Evolutionary conservation across 75 land plant species (phyloP).

Genomic region (Pseudotsuga menziesii): DNA sequence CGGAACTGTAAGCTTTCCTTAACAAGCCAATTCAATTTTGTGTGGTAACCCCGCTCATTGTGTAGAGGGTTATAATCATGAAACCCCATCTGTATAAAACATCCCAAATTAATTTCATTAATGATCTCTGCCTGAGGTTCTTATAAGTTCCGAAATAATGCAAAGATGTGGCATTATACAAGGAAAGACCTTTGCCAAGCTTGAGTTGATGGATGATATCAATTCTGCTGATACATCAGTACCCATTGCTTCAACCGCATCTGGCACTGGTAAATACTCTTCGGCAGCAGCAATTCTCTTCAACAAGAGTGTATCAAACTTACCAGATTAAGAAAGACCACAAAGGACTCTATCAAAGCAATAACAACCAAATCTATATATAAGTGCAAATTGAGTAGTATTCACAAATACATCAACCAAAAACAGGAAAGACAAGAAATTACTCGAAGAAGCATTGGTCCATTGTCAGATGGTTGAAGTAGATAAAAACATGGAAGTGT

Average conservation of each 20-base stretch:
- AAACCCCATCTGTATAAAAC: conserved; percentile 43
- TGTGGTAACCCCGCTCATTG: conserved; percentile 67
- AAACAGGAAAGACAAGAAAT: neutral
- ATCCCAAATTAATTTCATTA: neutral
- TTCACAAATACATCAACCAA: neutral
- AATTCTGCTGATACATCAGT: conserved; percentile 27
- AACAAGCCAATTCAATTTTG: conserved; percentile 57
- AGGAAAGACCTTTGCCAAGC: conserved; percentile 43
- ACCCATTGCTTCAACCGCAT: conserved; percentile 9
- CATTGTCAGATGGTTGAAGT: conserved; percentile 57
- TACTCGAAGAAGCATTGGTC: conserved; percentile 66
- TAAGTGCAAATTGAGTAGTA: neutral
- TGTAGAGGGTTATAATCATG: conserved; percentile 56
- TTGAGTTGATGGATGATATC: conserved; percentile 33
- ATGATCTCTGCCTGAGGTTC: neutral
- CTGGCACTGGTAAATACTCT: conserved; percentile 49
- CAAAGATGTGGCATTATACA: neutral
- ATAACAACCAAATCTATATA: neutral
- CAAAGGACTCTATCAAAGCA: neutral
- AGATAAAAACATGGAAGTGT: conserved; percentile 62
- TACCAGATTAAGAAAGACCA: conserved; percentile 4
- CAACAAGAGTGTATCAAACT: neutral
- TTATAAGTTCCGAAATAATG: neutral
- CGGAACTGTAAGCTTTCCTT: conserved; percentile 71
- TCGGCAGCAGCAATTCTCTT: conserved; percentile 74